These are phyloP conservation scores for Trichoderma citrinoviride DNA, from an alignment of 2,329 filamentous ascomycete species.

Conservation along the genomic window DNA sequence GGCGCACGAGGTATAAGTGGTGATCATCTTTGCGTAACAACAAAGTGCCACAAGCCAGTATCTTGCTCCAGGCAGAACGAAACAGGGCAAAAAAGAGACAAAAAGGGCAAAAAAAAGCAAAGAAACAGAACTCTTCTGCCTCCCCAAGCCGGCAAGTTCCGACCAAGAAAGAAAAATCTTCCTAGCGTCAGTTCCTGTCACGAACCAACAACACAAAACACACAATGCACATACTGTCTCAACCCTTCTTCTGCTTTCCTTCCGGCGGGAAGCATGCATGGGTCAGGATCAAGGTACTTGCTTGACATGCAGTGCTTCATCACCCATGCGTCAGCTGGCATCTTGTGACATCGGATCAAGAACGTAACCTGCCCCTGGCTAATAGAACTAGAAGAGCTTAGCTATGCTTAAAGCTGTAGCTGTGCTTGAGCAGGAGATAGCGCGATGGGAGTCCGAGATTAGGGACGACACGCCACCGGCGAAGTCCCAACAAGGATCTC, in stretches of 20 bases:
- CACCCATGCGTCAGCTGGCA: too few species aligned
- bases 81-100: too few species aligned
- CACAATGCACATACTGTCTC: neutral
- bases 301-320: neutral
- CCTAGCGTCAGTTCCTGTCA: conserved; percentile 3
- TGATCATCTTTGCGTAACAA: too few species aligned
- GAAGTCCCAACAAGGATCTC: neutral
- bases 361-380: too few species aligned
- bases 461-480: neutral
- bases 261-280: neutral
- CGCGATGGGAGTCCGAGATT: neutral
- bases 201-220: conserved; percentile 1
- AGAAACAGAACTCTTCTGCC: neutral
- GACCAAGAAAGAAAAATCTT: conserved; percentile 1
- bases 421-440: neutral
- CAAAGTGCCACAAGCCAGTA: too few species aligned
- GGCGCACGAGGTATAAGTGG: too few species aligned
- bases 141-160: conserved; percentile 16
- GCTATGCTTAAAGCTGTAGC: too few species aligned
- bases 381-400: too few species aligned
- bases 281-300: neutral
- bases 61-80: neutral
- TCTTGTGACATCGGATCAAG: too few species aligned
- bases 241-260: neutral
- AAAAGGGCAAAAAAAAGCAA: neutral